A percentile compares a stretch with the other conserved stretches of the same genome.
Conservation (phyloP, 2,329 filamentous ascomycete genomes). For the Ceratocystis diversiconidia region DNA sequence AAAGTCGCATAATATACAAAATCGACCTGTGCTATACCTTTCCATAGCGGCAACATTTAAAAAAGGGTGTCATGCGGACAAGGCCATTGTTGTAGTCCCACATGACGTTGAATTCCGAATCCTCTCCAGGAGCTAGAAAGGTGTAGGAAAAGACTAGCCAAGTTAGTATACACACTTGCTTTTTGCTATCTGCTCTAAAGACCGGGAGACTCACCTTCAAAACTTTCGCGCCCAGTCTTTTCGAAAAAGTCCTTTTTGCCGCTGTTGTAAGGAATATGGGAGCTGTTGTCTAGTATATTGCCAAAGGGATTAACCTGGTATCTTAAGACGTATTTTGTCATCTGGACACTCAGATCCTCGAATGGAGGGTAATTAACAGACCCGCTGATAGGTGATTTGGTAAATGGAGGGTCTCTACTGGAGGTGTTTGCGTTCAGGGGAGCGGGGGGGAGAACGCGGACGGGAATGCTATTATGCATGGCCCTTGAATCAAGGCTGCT, state of each 20-base stretch:
- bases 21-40: conserved; percentile 45
- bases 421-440: no score
- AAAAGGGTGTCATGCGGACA: conserved; percentile 85
- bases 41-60: conserved; percentile 74
- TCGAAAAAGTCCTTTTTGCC: conserved; percentile 79
- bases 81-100: conserved; percentile 97
- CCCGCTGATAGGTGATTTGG: conserved; percentile 31
- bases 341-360: conserved; percentile 47
- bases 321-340: conserved; percentile 42
- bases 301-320: conserved; percentile 55
- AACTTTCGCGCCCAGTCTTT: conserved; percentile 75
- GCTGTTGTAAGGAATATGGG: conserved; percentile 86
- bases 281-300: conserved; percentile 44
- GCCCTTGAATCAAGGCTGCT: background rate
- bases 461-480: background rate
- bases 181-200: background rate
- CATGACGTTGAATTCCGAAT: conserved; percentile 61
- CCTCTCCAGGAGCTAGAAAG: conserved; percentile 56
- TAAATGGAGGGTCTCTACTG: conserved; percentile 8
- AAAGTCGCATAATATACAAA: background rate
- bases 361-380: conserved; percentile 59
- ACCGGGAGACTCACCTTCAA: conserved; percentile 53
- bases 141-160: conserved; percentile 65
- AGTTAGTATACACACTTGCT: background rate
- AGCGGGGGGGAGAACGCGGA: conserved; percentile 24